These are phyloP conservation scores for Ceratocystis cacaofunesta DNA, from an alignment of 2,329 filamentous ascomycete species.

Conservation along the genomic window DNA sequence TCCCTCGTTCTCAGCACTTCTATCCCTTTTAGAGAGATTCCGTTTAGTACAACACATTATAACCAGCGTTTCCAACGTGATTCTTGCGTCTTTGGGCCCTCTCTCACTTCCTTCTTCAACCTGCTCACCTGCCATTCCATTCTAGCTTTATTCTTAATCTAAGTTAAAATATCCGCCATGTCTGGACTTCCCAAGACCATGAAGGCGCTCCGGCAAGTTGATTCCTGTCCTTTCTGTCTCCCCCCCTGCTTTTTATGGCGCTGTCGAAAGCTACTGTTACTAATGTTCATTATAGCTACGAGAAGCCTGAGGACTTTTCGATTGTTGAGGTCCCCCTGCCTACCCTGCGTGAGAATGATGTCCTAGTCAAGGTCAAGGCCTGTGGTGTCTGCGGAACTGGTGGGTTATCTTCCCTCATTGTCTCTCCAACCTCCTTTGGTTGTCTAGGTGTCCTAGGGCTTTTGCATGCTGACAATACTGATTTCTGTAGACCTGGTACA, in stretches of 20 bases:
- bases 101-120: background rate
- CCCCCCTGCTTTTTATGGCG: background rate
- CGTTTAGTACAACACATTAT: background rate
- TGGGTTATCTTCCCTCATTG: constrained; percentile 21
- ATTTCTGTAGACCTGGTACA: constrained; percentile 25
- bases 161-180: constrained; percentile 19
- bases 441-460: background rate
- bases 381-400: constrained; percentile 48
- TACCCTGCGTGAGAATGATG: constrained; percentile 42
- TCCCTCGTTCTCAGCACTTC: background rate
- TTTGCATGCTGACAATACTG: constrained; percentile 19
- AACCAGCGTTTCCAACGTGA: background rate
- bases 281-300: constrained; percentile 30
- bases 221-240: constrained; percentile 20
- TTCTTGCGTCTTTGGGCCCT: background rate
- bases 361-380: constrained; percentile 52
- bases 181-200: constrained; percentile 36
- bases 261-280: constrained; percentile 2
- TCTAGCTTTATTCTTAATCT: background rate
- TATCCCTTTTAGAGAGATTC: background rate
- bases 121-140: background rate
- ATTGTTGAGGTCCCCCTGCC: constrained; percentile 49
- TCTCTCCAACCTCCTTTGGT: background rate
- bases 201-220: constrained; percentile 43
- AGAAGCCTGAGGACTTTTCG: constrained; percentile 45